These are phyloP conservation scores for Balakata baccata DNA, from an alignment of 345 rosid genomes.

Conservation along the genomic window DNA sequence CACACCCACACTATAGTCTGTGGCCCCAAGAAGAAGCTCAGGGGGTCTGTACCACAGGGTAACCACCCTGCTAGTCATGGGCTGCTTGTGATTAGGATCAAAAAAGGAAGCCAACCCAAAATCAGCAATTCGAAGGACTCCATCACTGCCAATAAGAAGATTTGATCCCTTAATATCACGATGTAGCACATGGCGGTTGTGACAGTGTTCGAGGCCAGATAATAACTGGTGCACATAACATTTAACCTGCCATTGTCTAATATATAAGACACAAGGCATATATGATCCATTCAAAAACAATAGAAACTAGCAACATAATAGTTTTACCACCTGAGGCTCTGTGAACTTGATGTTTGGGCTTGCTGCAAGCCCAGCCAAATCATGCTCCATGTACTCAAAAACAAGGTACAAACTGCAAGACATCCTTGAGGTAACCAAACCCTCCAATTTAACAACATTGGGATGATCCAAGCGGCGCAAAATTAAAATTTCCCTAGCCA, in stretches of 20 bases:
- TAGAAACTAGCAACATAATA: neutral
- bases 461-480: slow-evolving; percentile 34
- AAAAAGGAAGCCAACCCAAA: slow-evolving; percentile 35
- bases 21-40: slow-evolving; percentile 33
- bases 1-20: slow-evolving; percentile 34
- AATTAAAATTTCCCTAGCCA: slow-evolving; percentile 36
- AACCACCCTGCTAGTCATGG: slow-evolving; percentile 37
- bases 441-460: slow-evolving; percentile 34
- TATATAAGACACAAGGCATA: neutral
- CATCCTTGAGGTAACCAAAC: slow-evolving; percentile 34
- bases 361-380: slow-evolving; percentile 33
- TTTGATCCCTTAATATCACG: slow-evolving; percentile 36
- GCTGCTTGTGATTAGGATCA: slow-evolving; percentile 37
- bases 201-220: slow-evolving; percentile 36
- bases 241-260: slow-evolving; percentile 26
- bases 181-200: slow-evolving; percentile 27
- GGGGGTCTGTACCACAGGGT: slow-evolving; percentile 37
- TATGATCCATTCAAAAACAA: neutral
- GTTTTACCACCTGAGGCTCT: slow-evolving; percentile 26
- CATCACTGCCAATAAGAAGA: slow-evolving; percentile 37
- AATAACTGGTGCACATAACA: slow-evolving; percentile 32
- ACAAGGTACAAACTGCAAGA: slow-evolving; percentile 37
- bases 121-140: slow-evolving; percentile 33
- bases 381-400: slow-evolving; percentile 36
- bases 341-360: slow-evolving; percentile 31